Evolutionary conservation across 1,284 basidiomycete genomes (phyloP).

Genomic region (Pyrrhoderma noxium): DNA sequence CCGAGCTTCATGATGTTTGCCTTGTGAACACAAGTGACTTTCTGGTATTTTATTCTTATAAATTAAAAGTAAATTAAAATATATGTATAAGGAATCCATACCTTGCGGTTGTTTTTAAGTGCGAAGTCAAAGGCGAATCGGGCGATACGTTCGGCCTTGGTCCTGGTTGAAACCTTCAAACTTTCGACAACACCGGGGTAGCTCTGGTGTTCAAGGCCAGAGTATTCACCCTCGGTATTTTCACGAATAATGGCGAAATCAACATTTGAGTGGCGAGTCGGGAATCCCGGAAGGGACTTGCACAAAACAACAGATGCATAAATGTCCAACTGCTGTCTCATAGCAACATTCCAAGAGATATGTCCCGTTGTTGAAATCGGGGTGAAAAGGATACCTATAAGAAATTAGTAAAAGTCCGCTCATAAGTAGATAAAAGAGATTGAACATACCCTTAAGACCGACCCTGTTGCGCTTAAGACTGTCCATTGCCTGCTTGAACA

Average conservation of each 20-base stretch:
- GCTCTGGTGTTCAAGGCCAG: constrained; percentile 96
- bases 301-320: constrained; percentile 98
- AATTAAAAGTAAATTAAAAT: neutral
- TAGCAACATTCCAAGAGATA: constrained; percentile 99
- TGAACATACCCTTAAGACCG: constrained; percentile 86
- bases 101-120: constrained; percentile 97
- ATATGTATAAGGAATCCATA: constrained; percentile 27
- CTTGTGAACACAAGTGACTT: constrained; percentile 99
- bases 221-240: constrained; percentile 99
- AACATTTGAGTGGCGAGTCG: constrained; percentile 93
- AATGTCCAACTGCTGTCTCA: constrained; percentile 99
- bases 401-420: constrained; percentile 7
- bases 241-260: constrained; percentile 99
- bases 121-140: constrained; percentile 99
- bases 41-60: constrained; percentile 40
- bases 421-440: constrained; percentile 6
- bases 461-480: constrained; percentile 95
- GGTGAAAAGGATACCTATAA: constrained; percentile 92
- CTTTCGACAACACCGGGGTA: constrained; percentile 98
- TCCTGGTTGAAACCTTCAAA: constrained; percentile 94
- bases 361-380: constrained; percentile 95
- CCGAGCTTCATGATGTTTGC: constrained; percentile 99
- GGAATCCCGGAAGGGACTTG: constrained; percentile 96
- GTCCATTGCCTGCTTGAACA: constrained; percentile 98
- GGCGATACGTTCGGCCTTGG: constrained; percentile 94